Conservation (phyloP, 192 early-diverging fungal genomes). For the Coemansia sp. region DNA sequence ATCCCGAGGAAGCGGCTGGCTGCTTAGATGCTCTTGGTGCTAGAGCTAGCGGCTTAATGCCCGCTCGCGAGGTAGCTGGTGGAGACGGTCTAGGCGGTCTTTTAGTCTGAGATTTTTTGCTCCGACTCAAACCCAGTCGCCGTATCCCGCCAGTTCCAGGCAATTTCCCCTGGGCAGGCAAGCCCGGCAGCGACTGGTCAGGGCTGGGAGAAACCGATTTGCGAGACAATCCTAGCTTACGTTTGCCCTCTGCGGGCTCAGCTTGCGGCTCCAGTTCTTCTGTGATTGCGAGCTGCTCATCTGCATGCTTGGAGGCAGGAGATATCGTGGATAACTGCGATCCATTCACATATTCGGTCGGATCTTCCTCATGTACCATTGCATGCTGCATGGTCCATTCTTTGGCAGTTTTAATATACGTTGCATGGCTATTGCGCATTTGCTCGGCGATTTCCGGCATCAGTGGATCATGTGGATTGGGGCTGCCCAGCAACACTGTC, state of each 20-base stretch:
- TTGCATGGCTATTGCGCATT: slow-evolving; percentile 20
- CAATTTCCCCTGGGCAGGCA: slow-evolving; percentile 18
- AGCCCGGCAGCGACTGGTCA: neutral
- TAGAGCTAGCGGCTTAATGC: neutral
- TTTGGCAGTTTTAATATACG: slow-evolving; percentile 20
- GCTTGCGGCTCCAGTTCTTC: too few species aligned
- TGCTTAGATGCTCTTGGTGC: neutral
- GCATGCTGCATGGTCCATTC: slow-evolving; percentile 43
- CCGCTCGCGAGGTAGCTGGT: neutral
- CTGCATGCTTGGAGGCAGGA: neutral
- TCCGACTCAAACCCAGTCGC: slow-evolving; percentile 43
- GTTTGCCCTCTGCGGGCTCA: neutral
- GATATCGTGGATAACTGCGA: slow-evolving; percentile 1
- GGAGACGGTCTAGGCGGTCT: neutral
- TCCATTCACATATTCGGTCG: slow-evolving; percentile 8
- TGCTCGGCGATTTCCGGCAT: slow-evolving; percentile 58
- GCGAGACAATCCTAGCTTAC: slow-evolving; percentile 1
- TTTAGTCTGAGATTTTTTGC: slow-evolving; percentile 7
- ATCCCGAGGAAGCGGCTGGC: neutral
- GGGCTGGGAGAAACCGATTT: slow-evolving; percentile 14
- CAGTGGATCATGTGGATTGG: slow-evolving; percentile 76
- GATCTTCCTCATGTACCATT: slow-evolving; percentile 14
- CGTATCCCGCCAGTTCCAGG: slow-evolving; percentile 18
- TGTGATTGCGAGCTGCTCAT: too few species aligned
- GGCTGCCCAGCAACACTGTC: slow-evolving; percentile 57